These are phyloP conservation scores for Phytophthora fragariaefolia DNA, from an alignment of 352 stramenopile species.

Conservation along the genomic window DNA sequence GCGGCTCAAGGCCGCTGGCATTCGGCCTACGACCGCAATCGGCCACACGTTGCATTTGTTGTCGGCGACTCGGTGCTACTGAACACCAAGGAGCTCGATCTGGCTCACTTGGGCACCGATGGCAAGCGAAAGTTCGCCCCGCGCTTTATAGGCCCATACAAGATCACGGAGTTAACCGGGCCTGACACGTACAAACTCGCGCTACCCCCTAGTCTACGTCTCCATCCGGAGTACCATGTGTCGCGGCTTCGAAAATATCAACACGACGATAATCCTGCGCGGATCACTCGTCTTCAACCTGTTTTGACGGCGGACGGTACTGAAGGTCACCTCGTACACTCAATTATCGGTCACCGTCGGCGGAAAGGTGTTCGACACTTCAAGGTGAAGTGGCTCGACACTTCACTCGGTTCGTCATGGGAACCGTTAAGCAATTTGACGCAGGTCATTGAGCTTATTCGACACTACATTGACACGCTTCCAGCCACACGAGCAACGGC, in stretches of 20 bases:
- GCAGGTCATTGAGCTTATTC: not conserved
- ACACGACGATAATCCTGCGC: conserved; percentile 4
- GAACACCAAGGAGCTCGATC: conserved; percentile 15
- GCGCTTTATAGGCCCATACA: conserved; percentile 15
- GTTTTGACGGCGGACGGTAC: conserved; percentile 8
- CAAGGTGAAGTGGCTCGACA: conserved; percentile 19
- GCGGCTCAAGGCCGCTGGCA: conserved; percentile 11
- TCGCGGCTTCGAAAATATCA: conserved; percentile 15
- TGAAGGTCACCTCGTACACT: conserved; percentile 17
- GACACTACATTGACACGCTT: not conserved
- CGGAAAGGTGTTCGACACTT: conserved; percentile 18
- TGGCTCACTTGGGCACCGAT: conserved; percentile 12
- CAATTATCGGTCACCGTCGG: conserved; percentile 5
- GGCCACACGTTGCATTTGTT: conserved; percentile 1
- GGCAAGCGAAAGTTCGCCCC: conserved; percentile 25
- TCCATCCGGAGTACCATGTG: conserved; percentile 21
- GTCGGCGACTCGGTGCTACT: conserved; percentile 12
- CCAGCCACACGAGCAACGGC: no score
- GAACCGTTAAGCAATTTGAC: not conserved
- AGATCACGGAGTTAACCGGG: not conserved
- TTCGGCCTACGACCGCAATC: conserved; percentile 8
- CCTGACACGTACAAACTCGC: conserved; percentile 21
- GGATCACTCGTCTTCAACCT: not conserved
- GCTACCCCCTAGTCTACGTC: conserved; percentile 11
- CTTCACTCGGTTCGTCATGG: no score